Conservation (phyloP, 345 rosid genomes). For the Gossypium bickii region DNA sequence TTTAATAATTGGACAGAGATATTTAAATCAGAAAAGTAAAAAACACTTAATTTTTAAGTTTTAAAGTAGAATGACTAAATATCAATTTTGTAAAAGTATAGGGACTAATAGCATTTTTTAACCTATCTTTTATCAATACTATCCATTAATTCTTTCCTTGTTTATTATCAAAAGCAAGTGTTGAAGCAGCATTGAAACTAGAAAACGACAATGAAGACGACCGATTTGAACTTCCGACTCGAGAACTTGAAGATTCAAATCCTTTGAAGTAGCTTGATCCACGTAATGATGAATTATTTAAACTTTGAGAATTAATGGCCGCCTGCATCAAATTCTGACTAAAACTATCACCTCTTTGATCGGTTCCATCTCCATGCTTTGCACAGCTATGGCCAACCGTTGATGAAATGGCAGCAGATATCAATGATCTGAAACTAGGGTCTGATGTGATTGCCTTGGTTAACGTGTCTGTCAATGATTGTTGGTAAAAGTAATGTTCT, state of each 20-base stretch:
- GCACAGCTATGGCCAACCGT: conserved; percentile 45
- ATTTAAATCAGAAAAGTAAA: too few relatives aligned
- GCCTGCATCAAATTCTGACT: conserved; percentile 23
- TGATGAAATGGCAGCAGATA: conserved; percentile 67
- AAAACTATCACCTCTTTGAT: conserved; percentile 5
- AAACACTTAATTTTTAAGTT: too few relatives aligned
- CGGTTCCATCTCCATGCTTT: conserved; percentile 17
- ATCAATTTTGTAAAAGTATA: too few relatives aligned
- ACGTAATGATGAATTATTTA: conserved; percentile 16
- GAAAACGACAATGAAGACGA: conserved; percentile 40
- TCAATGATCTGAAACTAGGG: conserved; percentile 56
- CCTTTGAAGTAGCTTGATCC: conserved; percentile 39
- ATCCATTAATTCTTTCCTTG: conserved; percentile 38
- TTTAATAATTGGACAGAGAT: too few relatives aligned
- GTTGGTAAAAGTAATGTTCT: too few relatives aligned
- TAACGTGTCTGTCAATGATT: conserved; percentile 29
- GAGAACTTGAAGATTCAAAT: conserved; percentile 33
- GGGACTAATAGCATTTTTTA: too few relatives aligned
- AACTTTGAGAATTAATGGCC: conserved; percentile 12
- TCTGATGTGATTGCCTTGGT: conserved; percentile 61
- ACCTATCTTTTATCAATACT: not conserved
- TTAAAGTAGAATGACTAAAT: too few relatives aligned
- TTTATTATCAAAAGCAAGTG: conserved; percentile 29
- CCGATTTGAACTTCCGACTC: conserved; percentile 22
- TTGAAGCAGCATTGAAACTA: conserved; percentile 37